Conservation (phyloP, 139 green algal genomes). For the Zygnema cylindricum region DNA sequence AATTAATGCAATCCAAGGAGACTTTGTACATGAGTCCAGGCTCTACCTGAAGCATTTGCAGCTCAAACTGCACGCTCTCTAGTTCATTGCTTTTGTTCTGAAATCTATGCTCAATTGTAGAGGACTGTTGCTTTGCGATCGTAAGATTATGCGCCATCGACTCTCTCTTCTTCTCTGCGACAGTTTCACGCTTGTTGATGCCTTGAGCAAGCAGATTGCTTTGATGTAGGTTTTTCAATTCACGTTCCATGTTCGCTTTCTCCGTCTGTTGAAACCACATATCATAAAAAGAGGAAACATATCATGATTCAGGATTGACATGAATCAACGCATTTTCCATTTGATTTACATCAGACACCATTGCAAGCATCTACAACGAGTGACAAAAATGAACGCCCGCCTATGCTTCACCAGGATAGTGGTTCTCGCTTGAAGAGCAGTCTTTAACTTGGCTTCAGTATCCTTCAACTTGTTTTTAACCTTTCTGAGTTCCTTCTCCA, state of each 20-base stretch:
- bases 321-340: no score
- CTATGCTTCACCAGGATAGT: no score
- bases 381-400: no score
- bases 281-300: no score
- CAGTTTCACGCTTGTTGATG: slow-evolving; percentile 81
- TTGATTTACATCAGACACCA: no score
- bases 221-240: slow-evolving; percentile 78
- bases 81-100: slow-evolving; percentile 31
- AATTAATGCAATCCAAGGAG: no score
- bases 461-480: slow-evolving; percentile 40
- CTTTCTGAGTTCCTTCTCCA: slow-evolving; percentile 62
- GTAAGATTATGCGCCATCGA: slow-evolving; percentile 6
- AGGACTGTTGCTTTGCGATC: slow-evolving; percentile 16
- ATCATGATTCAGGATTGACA: no score
- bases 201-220: slow-evolving; percentile 74
- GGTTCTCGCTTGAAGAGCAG: slow-evolving; percentile 67
- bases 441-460: slow-evolving; percentile 75
- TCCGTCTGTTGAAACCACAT: slow-evolving; percentile 70
- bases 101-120: slow-evolving; percentile 5
- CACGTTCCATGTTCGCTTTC: slow-evolving; percentile 79
- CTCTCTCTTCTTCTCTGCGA: slow-evolving; percentile 59
- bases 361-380: no score
- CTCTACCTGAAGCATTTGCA: slow-evolving; percentile 42
- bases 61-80: slow-evolving; percentile 21
- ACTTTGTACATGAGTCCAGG: no score